These are phyloP conservation scores for Agaricus sinodeliciosus DNA, from an alignment of 768 basidiomycete genomes.

Conservation along the genomic window DNA sequence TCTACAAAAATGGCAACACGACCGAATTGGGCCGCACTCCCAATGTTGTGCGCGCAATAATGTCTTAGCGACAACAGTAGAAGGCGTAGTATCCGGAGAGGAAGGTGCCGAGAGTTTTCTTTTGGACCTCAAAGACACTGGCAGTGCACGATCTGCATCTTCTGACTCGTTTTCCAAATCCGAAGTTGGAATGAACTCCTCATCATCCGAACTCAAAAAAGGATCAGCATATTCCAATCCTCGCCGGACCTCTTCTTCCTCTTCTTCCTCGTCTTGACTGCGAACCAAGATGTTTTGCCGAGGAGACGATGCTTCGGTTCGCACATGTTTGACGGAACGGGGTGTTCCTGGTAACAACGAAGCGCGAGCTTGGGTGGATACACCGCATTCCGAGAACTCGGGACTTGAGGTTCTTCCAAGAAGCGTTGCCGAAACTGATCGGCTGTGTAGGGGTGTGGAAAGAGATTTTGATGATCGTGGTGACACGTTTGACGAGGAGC, in stretches of 20 bases:
- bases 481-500: neutral
- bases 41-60: neutral
- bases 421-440: neutral
- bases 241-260: neutral
- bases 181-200: neutral
- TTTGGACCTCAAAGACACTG: neutral
- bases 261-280: neutral
- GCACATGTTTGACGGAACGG: neutral
- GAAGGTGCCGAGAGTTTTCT: neutral
- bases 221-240: neutral
- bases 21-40: neutral
- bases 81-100: neutral
- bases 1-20: constrained; percentile 9
- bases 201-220: neutral
- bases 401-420: constrained; percentile 1
- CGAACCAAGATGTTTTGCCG: neutral
- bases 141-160: neutral
- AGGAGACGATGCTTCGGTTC: neutral
- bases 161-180: neutral
- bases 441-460: neutral
- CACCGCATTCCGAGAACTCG: neutral
- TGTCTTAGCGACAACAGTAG: neutral
- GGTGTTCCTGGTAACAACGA: neutral
- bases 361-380: neutral
- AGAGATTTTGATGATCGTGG: neutral